A percentile compares a stretch with the other conserved stretches of the same genome.
These are phyloP conservation scores for Candida palmyrensis DNA, from an alignment of 805 yeast genomes.

Conservation along the genomic window DNA sequence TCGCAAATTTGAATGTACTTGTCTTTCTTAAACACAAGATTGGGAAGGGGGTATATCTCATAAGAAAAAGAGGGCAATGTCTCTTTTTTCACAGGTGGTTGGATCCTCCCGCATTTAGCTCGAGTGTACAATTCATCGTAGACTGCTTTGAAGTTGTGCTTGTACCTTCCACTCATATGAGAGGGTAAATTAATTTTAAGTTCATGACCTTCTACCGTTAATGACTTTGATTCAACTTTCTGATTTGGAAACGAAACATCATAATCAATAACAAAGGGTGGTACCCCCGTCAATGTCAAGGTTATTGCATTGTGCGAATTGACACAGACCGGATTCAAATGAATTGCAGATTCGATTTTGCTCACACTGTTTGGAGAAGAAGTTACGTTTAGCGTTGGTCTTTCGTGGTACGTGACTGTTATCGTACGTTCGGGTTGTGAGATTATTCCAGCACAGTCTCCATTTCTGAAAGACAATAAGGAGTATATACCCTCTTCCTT, in stretches of 20 bases:
- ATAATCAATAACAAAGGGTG: slow-evolving; percentile 70
- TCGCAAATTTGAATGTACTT: slow-evolving; percentile 45
- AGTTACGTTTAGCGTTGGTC: slow-evolving; percentile 19
- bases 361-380: slow-evolving; percentile 2
- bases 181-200: slow-evolving; percentile 36
- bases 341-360: slow-evolving; percentile 12
- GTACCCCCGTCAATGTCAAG: slow-evolving; percentile 48
- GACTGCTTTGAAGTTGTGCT: slow-evolving; percentile 54
- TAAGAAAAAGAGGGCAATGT: slow-evolving; percentile 20
- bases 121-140: slow-evolving; percentile 59
- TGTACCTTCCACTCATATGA: slow-evolving; percentile 51
- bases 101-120: slow-evolving; percentile 16
- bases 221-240: slow-evolving; percentile 25
- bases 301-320: slow-evolving; percentile 19
- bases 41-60: slow-evolving; percentile 59
- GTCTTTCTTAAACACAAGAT: slow-evolving; percentile 45
- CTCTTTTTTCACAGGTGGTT: too few species aligned
- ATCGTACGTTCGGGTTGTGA: slow-evolving; percentile 12
- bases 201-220: slow-evolving; percentile 24
- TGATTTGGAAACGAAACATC: slow-evolving; percentile 59
- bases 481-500: slow-evolving; percentile 39
- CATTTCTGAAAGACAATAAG: slow-evolving; percentile 33
- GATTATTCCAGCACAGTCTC: slow-evolving; percentile 42
- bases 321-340: slow-evolving; percentile 28
- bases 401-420: slow-evolving; percentile 16